A percentile compares a stretch with the other conserved stretches of the same genome.
phyloP scores from a whole-genome alignment of 805 yeast species.

The Sugiyamaella smithiae region DNA sequence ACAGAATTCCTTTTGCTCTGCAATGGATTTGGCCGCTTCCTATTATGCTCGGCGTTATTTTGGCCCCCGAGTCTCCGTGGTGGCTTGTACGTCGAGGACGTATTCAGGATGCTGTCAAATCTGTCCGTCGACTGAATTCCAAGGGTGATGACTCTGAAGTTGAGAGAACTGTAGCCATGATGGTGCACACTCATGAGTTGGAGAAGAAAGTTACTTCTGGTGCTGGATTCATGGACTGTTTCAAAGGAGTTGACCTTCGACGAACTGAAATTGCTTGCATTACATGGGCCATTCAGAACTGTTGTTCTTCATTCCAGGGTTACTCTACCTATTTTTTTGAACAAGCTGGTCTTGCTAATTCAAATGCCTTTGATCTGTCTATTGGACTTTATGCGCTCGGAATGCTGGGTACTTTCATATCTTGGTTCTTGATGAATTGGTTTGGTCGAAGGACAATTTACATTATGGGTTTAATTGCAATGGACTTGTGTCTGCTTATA shows the following conservation, averaged over 20 bases:
- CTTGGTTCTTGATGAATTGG: slow-evolving; percentile 23
- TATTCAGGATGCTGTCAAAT: slow-evolving; percentile 42
- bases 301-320: slow-evolving; percentile 11
- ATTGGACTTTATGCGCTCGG: slow-evolving; percentile 47
- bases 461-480: slow-evolving; percentile 36
- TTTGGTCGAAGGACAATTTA: slow-evolving; percentile 27
- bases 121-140: slow-evolving; percentile 53
- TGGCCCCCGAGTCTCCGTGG: slow-evolving; percentile 59
- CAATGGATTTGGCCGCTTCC: slow-evolving; percentile 62
- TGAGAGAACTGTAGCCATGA: slow-evolving; percentile 43
- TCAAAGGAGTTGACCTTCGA: slow-evolving; percentile 45
- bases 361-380: slow-evolving; percentile 42
- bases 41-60: slow-evolving; percentile 34
- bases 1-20: slow-evolving; percentile 52
- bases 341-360: slow-evolving; percentile 23
- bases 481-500: slow-evolving; percentile 38
- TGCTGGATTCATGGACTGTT: slow-evolving; percentile 39
- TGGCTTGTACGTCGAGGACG: slow-evolving; percentile 48
- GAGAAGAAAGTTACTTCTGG: slow-evolving; percentile 23
- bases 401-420: slow-evolving; percentile 41
- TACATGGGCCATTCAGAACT: slow-evolving; percentile 44
- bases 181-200: slow-evolving; percentile 44
- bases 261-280: slow-evolving; percentile 50
- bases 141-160: slow-evolving; percentile 36
- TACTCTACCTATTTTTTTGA: slow-evolving; percentile 20